phyloP scores from a whole-genome alignment of 2,329 filamentous ascomycete genomes.

The Cladosporium sp. region DNA sequence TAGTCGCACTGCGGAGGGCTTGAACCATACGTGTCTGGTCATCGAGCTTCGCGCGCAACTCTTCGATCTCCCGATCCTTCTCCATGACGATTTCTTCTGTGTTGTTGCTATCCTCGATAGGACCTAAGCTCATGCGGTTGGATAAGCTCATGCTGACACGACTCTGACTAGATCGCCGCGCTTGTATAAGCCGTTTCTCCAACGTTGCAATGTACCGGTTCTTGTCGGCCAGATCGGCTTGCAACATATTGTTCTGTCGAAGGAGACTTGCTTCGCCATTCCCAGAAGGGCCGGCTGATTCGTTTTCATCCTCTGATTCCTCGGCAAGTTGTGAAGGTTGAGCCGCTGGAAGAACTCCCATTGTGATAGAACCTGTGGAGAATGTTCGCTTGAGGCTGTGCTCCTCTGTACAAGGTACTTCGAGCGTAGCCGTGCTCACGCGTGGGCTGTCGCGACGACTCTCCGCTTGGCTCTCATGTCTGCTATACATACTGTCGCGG shows the following conservation, averaged over 20 bases:
- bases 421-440: constrained; percentile 30
- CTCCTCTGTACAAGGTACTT: constrained; percentile 31
- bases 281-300: constrained; percentile 66
- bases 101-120: constrained; percentile 64
- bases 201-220: constrained; percentile 93
- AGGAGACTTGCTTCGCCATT: constrained; percentile 78
- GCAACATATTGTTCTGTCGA: constrained; percentile 86
- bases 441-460: constrained; percentile 7
- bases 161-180: constrained; percentile 82
- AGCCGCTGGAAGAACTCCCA: constrained; percentile 27
- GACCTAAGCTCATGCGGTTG: constrained; percentile 31
- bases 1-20: constrained; percentile 77
- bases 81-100: constrained; percentile 70
- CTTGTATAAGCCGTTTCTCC: constrained; percentile 88
- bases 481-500: constrained; percentile 21
- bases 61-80: constrained; percentile 88
- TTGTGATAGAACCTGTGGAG: constrained; percentile 29
- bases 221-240: constrained; percentile 93
- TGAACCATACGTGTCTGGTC: constrained; percentile 94
- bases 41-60: constrained; percentile 81
- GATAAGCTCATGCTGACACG: constrained; percentile 73
- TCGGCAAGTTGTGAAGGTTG: constrained; percentile 27
- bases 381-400: constrained; percentile 24
- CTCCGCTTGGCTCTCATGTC: constrained; percentile 27
- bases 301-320: constrained; percentile 44